Conservation (phyloP, 495 filamentous ascomycete species). For the Lepidopterella palustris region DNA sequence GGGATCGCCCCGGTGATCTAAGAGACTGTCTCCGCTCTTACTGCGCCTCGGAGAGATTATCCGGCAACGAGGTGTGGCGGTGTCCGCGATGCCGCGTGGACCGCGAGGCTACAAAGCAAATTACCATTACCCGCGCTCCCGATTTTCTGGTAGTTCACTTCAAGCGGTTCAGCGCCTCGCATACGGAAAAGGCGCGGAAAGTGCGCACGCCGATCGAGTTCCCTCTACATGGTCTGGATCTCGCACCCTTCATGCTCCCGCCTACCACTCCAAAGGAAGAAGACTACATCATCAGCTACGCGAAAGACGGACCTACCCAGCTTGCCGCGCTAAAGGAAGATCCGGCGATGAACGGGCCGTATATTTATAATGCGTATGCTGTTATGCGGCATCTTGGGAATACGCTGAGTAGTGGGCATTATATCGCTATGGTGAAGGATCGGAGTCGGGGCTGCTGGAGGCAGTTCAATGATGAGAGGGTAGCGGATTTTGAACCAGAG, state of each 20-base stretch:
- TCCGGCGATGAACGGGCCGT: constrained; percentile 54
- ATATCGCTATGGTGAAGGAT: constrained; percentile 60
- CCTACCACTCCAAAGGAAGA: constrained; percentile 32
- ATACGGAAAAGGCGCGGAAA: constrained; percentile 53
- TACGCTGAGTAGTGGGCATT: constrained; percentile 61
- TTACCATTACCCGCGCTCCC: constrained; percentile 66
- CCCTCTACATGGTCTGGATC: constrained; percentile 56
- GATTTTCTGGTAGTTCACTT: constrained; percentile 69
- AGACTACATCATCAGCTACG: constrained; percentile 16
- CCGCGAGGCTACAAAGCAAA: constrained; percentile 63
- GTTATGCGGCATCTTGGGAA: constrained; percentile 62
- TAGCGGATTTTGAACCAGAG: constrained; percentile 52
- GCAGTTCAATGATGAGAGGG: constrained; percentile 57
- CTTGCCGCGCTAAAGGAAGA: constrained; percentile 28
- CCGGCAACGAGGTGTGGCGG: constrained; percentile 63
- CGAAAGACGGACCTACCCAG: neutral
- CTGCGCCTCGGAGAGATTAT: constrained; percentile 60
- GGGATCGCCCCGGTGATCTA: constrained; percentile 46
- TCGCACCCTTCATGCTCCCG: constrained; percentile 54
- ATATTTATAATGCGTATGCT: constrained; percentile 65
- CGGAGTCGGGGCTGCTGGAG: constrained; percentile 56
- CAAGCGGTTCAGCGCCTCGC: constrained; percentile 61
- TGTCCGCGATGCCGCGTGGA: constrained; percentile 64
- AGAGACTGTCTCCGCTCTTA: constrained; percentile 62
- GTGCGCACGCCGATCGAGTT: constrained; percentile 64